Percentiles rank a stretch among this genome's conserved stretches.
These are phyloP conservation scores for Botrytis pseudocinerea DNA, from an alignment of 2,329 filamentous ascomycete genomes.

Conservation along the genomic window DNA sequence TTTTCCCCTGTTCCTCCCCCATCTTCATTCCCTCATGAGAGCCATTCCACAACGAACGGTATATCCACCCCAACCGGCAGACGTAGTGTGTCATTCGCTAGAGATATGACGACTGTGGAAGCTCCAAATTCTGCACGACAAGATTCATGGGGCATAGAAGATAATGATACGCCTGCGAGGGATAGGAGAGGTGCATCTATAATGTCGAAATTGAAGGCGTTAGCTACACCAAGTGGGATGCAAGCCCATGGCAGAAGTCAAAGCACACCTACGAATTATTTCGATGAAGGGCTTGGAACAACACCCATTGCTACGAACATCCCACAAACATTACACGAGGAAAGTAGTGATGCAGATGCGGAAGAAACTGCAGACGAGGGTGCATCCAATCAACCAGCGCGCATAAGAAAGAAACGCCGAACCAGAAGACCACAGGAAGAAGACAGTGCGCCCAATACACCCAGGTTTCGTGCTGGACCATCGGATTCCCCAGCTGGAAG, in stretches of 20 bases:
- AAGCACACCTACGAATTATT: constrained; percentile 38
- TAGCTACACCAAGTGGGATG: constrained; percentile 56
- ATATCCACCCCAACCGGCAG: constrained; percentile 45
- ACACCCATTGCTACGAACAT: constrained; percentile 51
- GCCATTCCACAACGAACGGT: constrained; percentile 29
- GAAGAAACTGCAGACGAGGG: constrained; percentile 85
- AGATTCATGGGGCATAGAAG: constrained; percentile 60
- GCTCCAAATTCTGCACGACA: constrained; percentile 57
- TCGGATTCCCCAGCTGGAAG: constrained; percentile 36
- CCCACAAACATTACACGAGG: constrained; percentile 55
- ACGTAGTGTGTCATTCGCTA: constrained; percentile 75
- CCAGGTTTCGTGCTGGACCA: constrained; percentile 44
- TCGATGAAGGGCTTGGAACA: constrained; percentile 44
- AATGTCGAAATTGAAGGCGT: constrained; percentile 75
- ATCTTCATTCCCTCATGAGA: constrained; percentile 20
- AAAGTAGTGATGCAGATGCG: constrained; percentile 75
- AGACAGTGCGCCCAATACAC: constrained; percentile 63
- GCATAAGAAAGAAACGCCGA: constrained; percentile 64
- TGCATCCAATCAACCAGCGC: constrained; percentile 47
- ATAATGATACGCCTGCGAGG: constrained; percentile 60
- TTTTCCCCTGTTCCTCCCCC: constrained; percentile 26
- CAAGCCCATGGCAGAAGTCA: constrained; percentile 49
- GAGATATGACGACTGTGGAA: constrained; percentile 47
- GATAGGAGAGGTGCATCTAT: constrained; percentile 64
- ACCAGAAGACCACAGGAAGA: constrained; percentile 57